phyloP scores from a whole-genome alignment of 768 basidiomycete species.

The Serendipita vermifera region DNA sequence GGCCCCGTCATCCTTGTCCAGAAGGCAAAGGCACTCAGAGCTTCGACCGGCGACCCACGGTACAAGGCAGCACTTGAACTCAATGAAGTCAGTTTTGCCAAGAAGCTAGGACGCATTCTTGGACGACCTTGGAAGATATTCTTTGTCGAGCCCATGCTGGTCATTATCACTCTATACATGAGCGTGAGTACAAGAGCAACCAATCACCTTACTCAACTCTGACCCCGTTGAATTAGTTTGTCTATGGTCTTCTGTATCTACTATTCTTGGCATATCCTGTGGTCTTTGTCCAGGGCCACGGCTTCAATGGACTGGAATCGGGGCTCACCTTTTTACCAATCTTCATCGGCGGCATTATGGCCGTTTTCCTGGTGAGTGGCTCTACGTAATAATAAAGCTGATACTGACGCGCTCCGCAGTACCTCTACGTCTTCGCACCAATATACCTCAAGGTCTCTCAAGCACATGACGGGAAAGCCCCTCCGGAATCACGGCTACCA shows the following conservation, averaged over 20 bases:
- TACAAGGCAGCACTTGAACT: conserved; percentile 25
- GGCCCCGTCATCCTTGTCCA: conserved; percentile 21
- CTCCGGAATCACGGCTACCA: conserved; percentile 25
- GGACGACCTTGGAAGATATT: conserved; percentile 9
- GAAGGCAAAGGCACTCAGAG: conserved; percentile 24
- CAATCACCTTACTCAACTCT: neutral
- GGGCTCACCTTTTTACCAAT: conserved; percentile 27
- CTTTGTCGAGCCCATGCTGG: conserved; percentile 22
- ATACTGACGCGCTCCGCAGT: neutral
- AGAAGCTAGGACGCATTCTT: conserved; percentile 11
- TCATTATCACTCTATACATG: conserved; percentile 29
- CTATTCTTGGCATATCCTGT: conserved; percentile 26
- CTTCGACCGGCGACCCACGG: conserved; percentile 23
- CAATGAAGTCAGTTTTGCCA: neutral
- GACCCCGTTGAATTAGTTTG: conserved; percentile 12
- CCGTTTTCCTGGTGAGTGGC: conserved; percentile 18
- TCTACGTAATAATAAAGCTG: neutral
- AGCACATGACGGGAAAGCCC: conserved; percentile 15
- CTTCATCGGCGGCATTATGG: conserved; percentile 23
- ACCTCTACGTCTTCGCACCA: neutral
- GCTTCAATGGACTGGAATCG: conserved; percentile 22
- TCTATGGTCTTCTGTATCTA: conserved; percentile 22
- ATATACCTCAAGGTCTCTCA: neutral
- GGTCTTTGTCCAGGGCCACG: conserved; percentile 23
- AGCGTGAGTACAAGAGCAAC: conserved; percentile 4